Base-by-base conservation (phyloP, 352 stramenopile genomes). In the Phytophthora tentaculata region DNA sequence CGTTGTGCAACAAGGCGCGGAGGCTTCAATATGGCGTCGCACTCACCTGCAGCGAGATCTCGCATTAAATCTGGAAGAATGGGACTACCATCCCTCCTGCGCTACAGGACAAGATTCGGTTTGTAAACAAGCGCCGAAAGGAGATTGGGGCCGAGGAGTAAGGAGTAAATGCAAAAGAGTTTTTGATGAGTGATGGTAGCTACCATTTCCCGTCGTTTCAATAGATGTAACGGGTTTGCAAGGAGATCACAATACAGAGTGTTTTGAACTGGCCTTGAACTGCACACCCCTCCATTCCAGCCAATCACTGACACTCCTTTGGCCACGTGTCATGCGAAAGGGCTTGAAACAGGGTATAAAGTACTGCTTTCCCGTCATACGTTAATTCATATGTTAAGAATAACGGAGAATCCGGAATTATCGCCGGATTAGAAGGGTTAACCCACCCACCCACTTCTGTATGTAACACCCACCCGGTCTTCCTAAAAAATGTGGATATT, bases 41-140 rank as follows among this genome's bases (percentile, higher is more conserved):
- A 2, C 57, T 71, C 43, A 69, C 56, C 0, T 72, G 62, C 48
- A 41, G 44, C 6, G 44, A 71, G 3, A 9, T 72, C 2, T 76
- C 45, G 62, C 68, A 68, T 22, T 44, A 66, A 17, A 69, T 7
- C 20, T 64, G 35, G 35, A n/a, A 43, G 35, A 43, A 43, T 17
- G 35, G 35, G 10, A 43, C 35, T 13, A 17, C 35, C 35, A 43
- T 43, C 9, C 35, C 35, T 43, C 35, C 35, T 43, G 2, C 35
- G 14, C 35, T 43, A 3, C 35, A 43, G 35, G 35, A 43, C 35
- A 43, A 43, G 35, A 43, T 43, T 17, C 9, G 35, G 16, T 43
- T 43, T 43, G 35, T 43, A 10, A 43, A 43, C 35, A 43, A 43
- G 35, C 35, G 35, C 35, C 35, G 35, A 13, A 13, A 13, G 35